Evolutionary conservation across 2,329 filamentous ascomycete genomes (phyloP), one percentile per base, ranked within the genome.

Genomic region (Talaromyces sp.): DNA sequence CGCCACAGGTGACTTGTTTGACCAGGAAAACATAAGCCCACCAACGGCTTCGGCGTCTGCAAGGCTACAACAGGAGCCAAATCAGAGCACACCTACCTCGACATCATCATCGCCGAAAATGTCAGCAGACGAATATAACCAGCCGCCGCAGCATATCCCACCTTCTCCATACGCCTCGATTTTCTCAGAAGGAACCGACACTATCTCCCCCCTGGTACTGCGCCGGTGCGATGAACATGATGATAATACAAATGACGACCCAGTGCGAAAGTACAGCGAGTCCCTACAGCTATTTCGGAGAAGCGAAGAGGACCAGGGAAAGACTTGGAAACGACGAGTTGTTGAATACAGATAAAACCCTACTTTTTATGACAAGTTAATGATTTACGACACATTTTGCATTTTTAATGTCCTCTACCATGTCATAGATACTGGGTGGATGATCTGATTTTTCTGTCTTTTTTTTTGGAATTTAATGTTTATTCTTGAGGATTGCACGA

Each of bases 291-390:
- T 72, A 54, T 67, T 76, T 63, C 67, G 65, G 10, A 68, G 73
- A 55, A 65, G 63, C 58, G 65, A 62, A 23, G 67, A 73, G 16
- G 73, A 73, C 9, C 57, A 59, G 7, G 61, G 52, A 12, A 70
- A 73, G 27, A 72, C 68, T 31, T 77, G 73, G 70, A 70, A 68
- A 62, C 68, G 75, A 28, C 66, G 72, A 51, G 69, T 76, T 54
- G 63, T 76, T 10, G 74, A 78, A 60, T 77, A 76, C 63, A 70
- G 64, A 6, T 61, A 58, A 61, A 27, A 52, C 12, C 50, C 31
- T 18, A 30, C 50, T 27, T 23, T 23, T 51, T n/a, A 51, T 23
- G 27, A 51, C 44, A 51, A 23, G 3, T 28, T 51, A 12, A 51
- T 51, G 44, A 51, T 27, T 51, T 51, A 51, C 44, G 44, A 51